Conservation (phyloP, 305 asterid species). For the Withania somnifera region DNA sequence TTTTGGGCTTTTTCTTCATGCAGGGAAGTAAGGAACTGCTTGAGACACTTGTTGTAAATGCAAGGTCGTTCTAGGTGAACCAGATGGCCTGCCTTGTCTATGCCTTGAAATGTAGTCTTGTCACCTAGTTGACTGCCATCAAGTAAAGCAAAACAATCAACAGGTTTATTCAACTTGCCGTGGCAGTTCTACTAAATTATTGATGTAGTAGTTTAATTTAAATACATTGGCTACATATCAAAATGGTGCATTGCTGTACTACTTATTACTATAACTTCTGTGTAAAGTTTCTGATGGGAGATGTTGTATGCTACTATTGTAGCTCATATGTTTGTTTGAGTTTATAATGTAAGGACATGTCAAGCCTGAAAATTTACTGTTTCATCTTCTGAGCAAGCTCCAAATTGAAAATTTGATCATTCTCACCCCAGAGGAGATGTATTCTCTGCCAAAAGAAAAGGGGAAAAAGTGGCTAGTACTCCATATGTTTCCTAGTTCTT, state of each 20-base stretch:
- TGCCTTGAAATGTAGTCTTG: slow-evolving; percentile 41
- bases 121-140: slow-evolving; percentile 63
- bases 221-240: not conserved
- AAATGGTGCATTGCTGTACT: not conserved
- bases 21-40: slow-evolving; percentile 53
- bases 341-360: not conserved
- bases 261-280: not conserved
- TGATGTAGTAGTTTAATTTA: not conserved
- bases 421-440: slow-evolving; percentile 90
- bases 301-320: not conserved
- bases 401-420: slow-evolving; percentile 77
- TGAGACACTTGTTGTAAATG: slow-evolving; percentile 55
- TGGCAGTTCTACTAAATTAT: not conserved
- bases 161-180: not conserved
- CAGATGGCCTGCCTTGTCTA: slow-evolving; percentile 77
- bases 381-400: slow-evolving; percentile 73
- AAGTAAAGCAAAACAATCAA: not conserved
- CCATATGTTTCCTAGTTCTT: not conserved
- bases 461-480: not conserved
- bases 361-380: slow-evolving; percentile 34
- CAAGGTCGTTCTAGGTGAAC: slow-evolving; percentile 88
- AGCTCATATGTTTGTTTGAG: not conserved
- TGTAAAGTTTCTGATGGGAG: not conserved
- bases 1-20: slow-evolving; percentile 23
- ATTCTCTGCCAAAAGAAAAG: slow-evolving; percentile 46